Evolutionary conservation across 2,329 filamentous ascomycete genomes (phyloP).

Genomic region (Fusarium bactridioides): DNA sequence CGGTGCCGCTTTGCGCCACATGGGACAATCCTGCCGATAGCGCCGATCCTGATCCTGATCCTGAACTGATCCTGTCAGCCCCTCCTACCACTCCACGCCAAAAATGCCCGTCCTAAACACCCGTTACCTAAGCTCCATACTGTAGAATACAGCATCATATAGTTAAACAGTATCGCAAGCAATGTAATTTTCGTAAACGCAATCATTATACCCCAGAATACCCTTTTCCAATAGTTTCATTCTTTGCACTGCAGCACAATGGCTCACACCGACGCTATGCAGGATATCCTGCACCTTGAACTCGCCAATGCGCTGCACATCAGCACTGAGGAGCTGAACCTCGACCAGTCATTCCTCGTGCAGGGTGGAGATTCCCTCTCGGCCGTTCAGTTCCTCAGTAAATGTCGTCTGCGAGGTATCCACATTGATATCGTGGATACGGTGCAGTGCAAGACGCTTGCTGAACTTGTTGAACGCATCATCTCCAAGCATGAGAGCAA

Average conservation of each 20-base stretch:
- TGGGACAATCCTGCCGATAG: neutral
- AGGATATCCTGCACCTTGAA: neutral
- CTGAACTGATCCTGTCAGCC: neutral
- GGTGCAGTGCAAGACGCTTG: neutral
- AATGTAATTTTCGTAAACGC: neutral
- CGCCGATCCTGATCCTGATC: conserved; percentile 1
- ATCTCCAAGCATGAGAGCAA: neutral
- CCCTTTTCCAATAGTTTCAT: neutral
- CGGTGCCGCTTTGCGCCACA: neutral
- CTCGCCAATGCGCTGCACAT: neutral
- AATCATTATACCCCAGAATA: neutral
- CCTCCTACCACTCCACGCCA: neutral
- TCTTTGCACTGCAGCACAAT: neutral
- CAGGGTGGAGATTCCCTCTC: neutral
- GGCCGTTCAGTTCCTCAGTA: neutral
- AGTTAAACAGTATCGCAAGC: neutral
- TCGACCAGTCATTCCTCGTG: neutral
- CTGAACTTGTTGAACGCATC: neutral
- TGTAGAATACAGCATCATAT: neutral
- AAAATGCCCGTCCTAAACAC: neutral
- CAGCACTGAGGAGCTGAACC: neutral
- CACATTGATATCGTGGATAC: neutral
- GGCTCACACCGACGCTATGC: neutral
- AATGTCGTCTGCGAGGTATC: neutral
- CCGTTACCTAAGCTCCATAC: neutral